These are phyloP conservation scores for Microcyclospora tardicrescens DNA, from an alignment of 2,329 filamentous ascomycete genomes.

Conservation along the genomic window DNA sequence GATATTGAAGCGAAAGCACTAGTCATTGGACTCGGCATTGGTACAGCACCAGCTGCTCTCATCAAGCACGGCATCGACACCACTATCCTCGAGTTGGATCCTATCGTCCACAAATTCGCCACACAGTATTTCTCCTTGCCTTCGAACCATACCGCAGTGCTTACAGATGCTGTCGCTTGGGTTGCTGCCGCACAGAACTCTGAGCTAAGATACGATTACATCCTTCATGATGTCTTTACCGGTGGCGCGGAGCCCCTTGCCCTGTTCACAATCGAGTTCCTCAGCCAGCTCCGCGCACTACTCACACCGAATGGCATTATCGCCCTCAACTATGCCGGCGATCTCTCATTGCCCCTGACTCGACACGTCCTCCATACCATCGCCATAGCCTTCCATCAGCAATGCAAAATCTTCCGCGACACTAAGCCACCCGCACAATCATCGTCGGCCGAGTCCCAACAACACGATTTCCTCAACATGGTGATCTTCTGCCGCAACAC, in stretches of 20 bases:
- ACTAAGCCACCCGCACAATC: conserved; percentile 38
- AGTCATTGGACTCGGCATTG: conserved; percentile 83
- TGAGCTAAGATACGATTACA: conserved; percentile 58
- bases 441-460: conserved; percentile 30
- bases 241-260: conserved; percentile 82
- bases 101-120: conserved; percentile 73
- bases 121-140: conserved; percentile 70
- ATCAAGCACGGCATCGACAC: conserved; percentile 82
- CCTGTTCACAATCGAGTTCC: conserved; percentile 78
- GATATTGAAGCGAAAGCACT: conserved; percentile 45
- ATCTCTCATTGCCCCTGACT: conserved; percentile 64
- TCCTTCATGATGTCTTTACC: conserved; percentile 95
- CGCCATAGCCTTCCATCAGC: conserved; percentile 61
- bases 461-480: conserved; percentile 79
- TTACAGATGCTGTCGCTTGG: conserved; percentile 70
- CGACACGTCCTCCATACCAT: conserved; percentile 74
- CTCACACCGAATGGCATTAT: conserved; percentile 69
- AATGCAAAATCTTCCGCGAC: conserved; percentile 82
- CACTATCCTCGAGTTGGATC: conserved; percentile 90
- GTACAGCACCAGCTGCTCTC: conserved; percentile 76
- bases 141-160: conserved; percentile 61
- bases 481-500: conserved; percentile 82
- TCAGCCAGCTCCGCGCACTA: conserved; percentile 55
- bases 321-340: conserved; percentile 93
- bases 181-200: conserved; percentile 38